phyloP scores from a whole-genome alignment of 2,329 filamentous ascomycete genomes.

The Xylariaceae sp. region DNA sequence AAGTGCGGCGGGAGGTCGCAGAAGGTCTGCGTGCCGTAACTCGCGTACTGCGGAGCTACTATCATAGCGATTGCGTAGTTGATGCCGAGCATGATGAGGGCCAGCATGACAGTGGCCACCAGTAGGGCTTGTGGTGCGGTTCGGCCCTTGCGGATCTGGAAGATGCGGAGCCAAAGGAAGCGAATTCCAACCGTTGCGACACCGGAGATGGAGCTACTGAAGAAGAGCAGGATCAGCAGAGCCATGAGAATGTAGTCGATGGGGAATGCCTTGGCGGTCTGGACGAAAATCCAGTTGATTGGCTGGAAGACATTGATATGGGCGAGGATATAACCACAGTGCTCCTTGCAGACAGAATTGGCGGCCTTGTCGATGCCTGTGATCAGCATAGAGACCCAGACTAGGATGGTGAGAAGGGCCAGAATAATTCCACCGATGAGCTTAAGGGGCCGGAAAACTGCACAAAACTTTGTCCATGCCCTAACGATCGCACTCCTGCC shows the following conservation, averaged over 20 bases:
- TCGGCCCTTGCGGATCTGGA: constrained; percentile 85
- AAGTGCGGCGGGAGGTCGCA: constrained; percentile 72
- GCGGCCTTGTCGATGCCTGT: constrained; percentile 95
- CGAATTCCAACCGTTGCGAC: constrained; percentile 88
- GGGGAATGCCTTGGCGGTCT: constrained; percentile 81
- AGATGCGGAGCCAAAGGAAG: constrained; percentile 93
- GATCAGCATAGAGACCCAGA: constrained; percentile 92
- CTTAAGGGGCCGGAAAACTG: constrained; percentile 85
- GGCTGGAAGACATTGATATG: constrained; percentile 92
- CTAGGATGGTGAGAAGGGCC: constrained; percentile 71
- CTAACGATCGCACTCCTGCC: constrained; percentile 74
- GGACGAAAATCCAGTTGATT: constrained; percentile 85
- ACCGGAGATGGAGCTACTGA: constrained; percentile 84
- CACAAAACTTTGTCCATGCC: constrained; percentile 78
- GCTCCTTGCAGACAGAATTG: constrained; percentile 88
- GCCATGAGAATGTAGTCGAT: constrained; percentile 91
- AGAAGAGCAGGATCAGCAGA: constrained; percentile 82
- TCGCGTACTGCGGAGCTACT: constrained; percentile 93
- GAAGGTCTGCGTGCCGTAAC: constrained; percentile 91
- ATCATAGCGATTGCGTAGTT: constrained; percentile 94
- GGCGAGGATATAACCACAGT: constrained; percentile 89
- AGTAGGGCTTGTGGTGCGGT: constrained; percentile 91
- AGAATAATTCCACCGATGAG: constrained; percentile 81
- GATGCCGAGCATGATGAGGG: constrained; percentile 84
- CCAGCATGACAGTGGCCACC: constrained; percentile 87